Percentiles rank a stretch among this genome's conserved stretches.
Conservation (phyloP, 208 protist genomes). For the Trypanosoma brucei region DNA sequence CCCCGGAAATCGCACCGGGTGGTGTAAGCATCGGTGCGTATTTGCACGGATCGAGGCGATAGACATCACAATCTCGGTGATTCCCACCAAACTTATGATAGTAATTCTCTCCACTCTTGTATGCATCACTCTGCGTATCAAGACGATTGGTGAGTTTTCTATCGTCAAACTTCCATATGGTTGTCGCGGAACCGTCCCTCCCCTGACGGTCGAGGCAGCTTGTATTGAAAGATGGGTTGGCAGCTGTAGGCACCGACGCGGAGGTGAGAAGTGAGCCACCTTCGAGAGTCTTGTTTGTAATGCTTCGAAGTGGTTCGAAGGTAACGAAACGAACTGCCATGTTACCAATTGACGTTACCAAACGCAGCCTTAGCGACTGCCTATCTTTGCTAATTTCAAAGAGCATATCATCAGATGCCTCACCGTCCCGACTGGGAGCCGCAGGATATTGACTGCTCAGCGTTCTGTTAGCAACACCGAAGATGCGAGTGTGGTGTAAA, state of each 20-base stretch:
- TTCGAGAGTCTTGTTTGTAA: background rate
- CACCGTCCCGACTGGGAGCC: slow-evolving; percentile 49
- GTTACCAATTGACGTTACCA: slow-evolving; percentile 73
- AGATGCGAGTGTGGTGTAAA: slow-evolving; percentile 26
- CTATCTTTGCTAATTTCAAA: slow-evolving; percentile 49
- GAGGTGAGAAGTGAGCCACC: slow-evolving; percentile 32
- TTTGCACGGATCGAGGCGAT: slow-evolving; percentile 68
- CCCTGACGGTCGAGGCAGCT: slow-evolving; percentile 66
- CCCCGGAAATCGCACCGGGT: slow-evolving; percentile 4
- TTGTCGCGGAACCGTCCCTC: slow-evolving; percentile 34
- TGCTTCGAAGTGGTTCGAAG: slow-evolving; percentile 47
- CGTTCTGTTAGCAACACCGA: slow-evolving; percentile 32
- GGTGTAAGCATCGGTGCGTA: slow-evolving; percentile 82
- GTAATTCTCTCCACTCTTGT: slow-evolving; percentile 79
- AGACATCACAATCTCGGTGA: slow-evolving; percentile 77
- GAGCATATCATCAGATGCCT: slow-evolving; percentile 40
- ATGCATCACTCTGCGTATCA: slow-evolving; percentile 46
- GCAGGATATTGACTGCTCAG: slow-evolving; percentile 18
- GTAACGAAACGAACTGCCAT: slow-evolving; percentile 84
- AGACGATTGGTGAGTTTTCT: slow-evolving; percentile 22
- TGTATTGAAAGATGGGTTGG: slow-evolving; percentile 71
- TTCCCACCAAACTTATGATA: slow-evolving; percentile 89
- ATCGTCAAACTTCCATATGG: slow-evolving; percentile 55
- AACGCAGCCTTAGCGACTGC: slow-evolving; percentile 54
- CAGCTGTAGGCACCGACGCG: slow-evolving; percentile 24